Percentiles rank a stretch among this genome's conserved stretches.
Conservation (phyloP, 345 rosid species). For the Lenwebbia sp. region DNA sequence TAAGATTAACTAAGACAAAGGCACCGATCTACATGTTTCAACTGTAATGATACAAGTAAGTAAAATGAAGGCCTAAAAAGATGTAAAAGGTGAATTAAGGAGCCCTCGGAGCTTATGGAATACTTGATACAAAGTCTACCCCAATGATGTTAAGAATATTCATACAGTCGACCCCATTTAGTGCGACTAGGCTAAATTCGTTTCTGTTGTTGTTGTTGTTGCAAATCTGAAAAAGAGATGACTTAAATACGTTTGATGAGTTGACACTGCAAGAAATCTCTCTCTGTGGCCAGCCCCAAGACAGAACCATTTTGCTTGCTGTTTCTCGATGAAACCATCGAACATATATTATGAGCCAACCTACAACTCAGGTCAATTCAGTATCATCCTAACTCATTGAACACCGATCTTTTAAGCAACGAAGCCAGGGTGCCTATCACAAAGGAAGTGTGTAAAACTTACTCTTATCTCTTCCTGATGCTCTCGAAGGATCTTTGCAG, state of each 20-base stretch:
- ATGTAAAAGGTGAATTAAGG: not conserved
- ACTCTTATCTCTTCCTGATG: slow-evolving; percentile 30
- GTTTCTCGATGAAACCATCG: not conserved
- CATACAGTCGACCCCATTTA: not conserved
- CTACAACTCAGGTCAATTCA: not conserved
- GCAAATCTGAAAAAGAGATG: not conserved
- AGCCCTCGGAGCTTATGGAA: not conserved
- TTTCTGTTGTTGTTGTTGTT: not conserved
- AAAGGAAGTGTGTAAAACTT: not conserved
- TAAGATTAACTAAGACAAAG: not conserved
- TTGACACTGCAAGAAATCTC: not conserved
- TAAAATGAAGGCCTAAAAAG: not conserved
- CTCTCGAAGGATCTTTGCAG: slow-evolving; percentile 66
- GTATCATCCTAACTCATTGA: not conserved
- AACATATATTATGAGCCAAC: not conserved
- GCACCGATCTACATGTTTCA: not conserved
- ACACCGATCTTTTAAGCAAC: not conserved
- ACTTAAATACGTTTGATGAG: not conserved
- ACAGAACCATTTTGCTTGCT: not conserved
- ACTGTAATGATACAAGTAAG: not conserved
- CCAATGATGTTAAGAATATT: not conserved
- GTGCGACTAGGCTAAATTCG: not conserved
- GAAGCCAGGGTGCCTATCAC: not conserved
- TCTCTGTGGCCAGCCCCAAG: not conserved
- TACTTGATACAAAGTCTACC: not conserved